phyloP scores from a whole-genome alignment of 2,329 filamentous ascomycete species.

The Pseudogymnoascus sp. region DNA sequence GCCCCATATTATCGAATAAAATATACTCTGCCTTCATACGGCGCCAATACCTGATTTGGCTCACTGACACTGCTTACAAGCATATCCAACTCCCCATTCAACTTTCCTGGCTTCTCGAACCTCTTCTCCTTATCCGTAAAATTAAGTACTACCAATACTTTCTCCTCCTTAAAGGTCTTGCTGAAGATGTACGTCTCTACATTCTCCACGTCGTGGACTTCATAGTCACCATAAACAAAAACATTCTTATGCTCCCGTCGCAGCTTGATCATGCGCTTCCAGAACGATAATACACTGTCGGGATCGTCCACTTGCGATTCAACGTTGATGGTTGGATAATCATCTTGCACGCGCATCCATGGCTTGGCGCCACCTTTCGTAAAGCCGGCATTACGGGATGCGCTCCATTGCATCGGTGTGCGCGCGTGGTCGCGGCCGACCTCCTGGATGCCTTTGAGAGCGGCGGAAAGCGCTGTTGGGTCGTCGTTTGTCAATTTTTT shows the following conservation, averaged over 20 bases:
- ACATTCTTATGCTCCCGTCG: constrained; percentile 46
- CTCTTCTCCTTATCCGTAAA: constrained; percentile 32
- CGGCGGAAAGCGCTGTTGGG: background rate
- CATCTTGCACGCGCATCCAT: constrained; percentile 11
- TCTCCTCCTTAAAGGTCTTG: constrained; percentile 31
- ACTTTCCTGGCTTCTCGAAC: too few relatives aligned
- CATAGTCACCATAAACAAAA: constrained; percentile 55
- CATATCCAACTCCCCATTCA: too few relatives aligned
- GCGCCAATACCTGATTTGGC: too few relatives aligned
- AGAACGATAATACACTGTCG: constrained; percentile 25
- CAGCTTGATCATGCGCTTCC: constrained; percentile 23
- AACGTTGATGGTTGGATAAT: constrained; percentile 46
- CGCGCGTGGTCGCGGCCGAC: constrained; percentile 9
- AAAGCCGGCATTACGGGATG: background rate
- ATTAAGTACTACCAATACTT: constrained; percentile 38
- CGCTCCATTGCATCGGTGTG: constrained; percentile 11
- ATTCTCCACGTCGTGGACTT: constrained; percentile 41
- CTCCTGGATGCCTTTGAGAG: background rate
- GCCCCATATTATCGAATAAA: too few relatives aligned
- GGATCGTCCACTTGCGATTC: constrained; percentile 37
- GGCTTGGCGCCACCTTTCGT: background rate
- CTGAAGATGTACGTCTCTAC: constrained; percentile 39
- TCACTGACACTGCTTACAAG: too few relatives aligned
- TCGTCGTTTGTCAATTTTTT: background rate
- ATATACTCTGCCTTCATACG: too few relatives aligned